Evolutionary conservation across 805 yeast species (phyloP).

Genomic region (Saturnispora mendoncae): DNA sequence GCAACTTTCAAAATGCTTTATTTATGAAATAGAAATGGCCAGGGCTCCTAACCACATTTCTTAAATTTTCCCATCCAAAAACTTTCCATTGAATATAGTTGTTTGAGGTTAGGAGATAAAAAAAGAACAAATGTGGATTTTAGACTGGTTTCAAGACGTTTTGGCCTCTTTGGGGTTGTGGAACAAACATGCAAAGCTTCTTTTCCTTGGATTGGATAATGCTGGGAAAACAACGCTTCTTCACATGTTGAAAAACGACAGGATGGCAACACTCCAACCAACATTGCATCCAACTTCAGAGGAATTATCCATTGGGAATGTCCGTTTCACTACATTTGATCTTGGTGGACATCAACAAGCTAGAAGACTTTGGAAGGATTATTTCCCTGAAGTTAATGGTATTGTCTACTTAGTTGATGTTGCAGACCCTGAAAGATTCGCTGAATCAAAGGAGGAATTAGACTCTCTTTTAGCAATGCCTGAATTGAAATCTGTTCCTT

Average conservation of each 20-base stretch:
- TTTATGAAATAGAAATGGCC: too few species aligned
- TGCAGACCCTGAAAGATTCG: constrained; percentile 91
- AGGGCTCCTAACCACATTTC: too few species aligned
- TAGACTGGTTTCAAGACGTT: constrained; percentile 53
- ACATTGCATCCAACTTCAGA: constrained; percentile 98
- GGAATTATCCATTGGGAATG: constrained; percentile 93
- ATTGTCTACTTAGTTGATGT: constrained; percentile 95
- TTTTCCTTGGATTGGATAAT: constrained; percentile 93
- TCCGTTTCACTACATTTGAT: constrained; percentile 95
- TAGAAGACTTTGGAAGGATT: constrained; percentile 98
- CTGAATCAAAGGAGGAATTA: constrained; percentile 90
- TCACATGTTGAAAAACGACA: constrained; percentile 85
- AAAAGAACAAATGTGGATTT: constrained; percentile 33
- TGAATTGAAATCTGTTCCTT: constrained; percentile 84
- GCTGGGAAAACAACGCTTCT: constrained; percentile 93
- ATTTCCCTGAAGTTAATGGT: constrained; percentile 98
- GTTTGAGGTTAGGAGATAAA: too few species aligned
- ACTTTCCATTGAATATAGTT: too few species aligned
- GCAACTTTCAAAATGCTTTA: too few species aligned
- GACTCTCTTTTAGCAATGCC: constrained; percentile 90
- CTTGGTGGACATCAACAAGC: constrained; percentile 99
- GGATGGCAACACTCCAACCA: constrained; percentile 96
- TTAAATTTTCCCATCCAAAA: too few species aligned
- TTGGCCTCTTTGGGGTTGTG: constrained; percentile 72
- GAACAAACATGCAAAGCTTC: constrained; percentile 93